A percentile compares a stretch with the other conserved stretches of the same genome.
These are phyloP conservation scores for Parachaetomium inaequale DNA, from an alignment of 495 filamentous ascomycete species.

Conservation along the genomic window DNA sequence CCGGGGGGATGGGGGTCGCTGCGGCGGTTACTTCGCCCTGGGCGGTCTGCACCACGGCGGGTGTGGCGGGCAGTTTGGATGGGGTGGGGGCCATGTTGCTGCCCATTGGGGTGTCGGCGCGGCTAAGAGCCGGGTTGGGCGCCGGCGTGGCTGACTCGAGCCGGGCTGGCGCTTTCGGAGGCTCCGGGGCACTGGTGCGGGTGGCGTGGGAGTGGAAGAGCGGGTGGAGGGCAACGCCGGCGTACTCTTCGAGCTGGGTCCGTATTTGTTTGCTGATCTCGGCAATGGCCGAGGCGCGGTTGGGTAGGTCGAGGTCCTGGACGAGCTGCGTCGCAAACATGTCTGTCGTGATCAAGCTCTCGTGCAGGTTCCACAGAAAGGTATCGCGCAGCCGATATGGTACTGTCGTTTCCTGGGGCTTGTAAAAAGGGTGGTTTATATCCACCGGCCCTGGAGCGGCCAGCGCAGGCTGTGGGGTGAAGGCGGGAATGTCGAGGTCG, in stretches of 20 bases:
- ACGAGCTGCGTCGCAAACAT: constrained; percentile 88
- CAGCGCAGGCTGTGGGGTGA: constrained; percentile 69
- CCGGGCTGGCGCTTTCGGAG: constrained; percentile 34
- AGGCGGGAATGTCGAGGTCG: constrained; percentile 83
- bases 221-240: constrained; percentile 88
- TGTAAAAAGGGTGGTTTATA: constrained; percentile 65
- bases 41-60: constrained; percentile 23
- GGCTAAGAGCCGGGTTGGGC: constrained; percentile 34
- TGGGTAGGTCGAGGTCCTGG: constrained; percentile 90
- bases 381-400: constrained; percentile 85
- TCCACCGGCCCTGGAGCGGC: constrained; percentile 58
- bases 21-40: constrained; percentile 30
- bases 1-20: constrained; percentile 25
- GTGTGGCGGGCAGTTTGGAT: constrained; percentile 24
- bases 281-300: constrained; percentile 58
- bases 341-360: constrained; percentile 89
- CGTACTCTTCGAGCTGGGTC: constrained; percentile 93
- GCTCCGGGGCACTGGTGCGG: constrained; percentile 38
- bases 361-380: constrained; percentile 97
- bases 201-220: constrained; percentile 66
- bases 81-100: constrained; percentile 31
- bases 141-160: constrained; percentile 43
- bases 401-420: constrained; percentile 68
- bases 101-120: constrained; percentile 49
- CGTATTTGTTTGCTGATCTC: constrained; percentile 92